phyloP scores from a whole-genome alignment of 768 basidiomycete genomes.

The Auriscalpium vulgare region DNA sequence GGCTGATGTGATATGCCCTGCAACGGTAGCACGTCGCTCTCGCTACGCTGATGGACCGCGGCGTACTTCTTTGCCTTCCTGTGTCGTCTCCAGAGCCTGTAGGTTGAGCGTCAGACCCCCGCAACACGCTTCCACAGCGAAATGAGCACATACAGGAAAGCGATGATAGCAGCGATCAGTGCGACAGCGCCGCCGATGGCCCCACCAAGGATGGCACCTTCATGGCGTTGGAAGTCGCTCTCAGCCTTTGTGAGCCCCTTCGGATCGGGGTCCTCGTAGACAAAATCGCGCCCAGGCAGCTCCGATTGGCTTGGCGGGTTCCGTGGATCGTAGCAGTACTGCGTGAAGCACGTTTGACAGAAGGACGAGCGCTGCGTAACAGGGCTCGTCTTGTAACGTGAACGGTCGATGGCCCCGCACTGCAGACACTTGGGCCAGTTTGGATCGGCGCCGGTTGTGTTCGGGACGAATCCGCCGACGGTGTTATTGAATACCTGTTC shows the following conservation, averaged over 20 bases:
- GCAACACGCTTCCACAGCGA: background rate
- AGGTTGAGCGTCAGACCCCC: background rate
- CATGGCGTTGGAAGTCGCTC: slow-evolving; percentile 36
- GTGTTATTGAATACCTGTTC: slow-evolving; percentile 51
- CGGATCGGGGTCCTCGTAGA: slow-evolving; percentile 50
- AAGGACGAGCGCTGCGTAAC: slow-evolving; percentile 16
- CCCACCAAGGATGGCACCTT: slow-evolving; percentile 42
- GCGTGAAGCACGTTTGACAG: slow-evolving; percentile 21
- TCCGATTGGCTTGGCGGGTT: slow-evolving; percentile 15
- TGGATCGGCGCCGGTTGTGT: slow-evolving; percentile 46
- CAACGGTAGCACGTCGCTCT: background rate
- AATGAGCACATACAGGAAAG: slow-evolving; percentile 25
- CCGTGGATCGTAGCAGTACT: slow-evolving; percentile 24
- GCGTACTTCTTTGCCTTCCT: background rate
- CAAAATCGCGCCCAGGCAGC: slow-evolving; percentile 30
- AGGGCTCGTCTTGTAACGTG: slow-evolving; percentile 14
- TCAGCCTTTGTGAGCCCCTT: slow-evolving; percentile 35
- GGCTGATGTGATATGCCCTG: too few species aligned
- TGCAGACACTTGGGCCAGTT: slow-evolving; percentile 59
- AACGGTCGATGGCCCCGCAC: slow-evolving; percentile 51
- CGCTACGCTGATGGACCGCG: background rate
- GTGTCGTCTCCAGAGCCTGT: background rate
- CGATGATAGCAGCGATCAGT: slow-evolving; percentile 30
- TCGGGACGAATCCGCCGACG: slow-evolving; percentile 52
- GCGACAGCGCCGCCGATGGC: slow-evolving; percentile 34